These are phyloP conservation scores for Bocquillonia castaneifolia DNA, from an alignment of 441 rosid species.

Conservation along the genomic window DNA sequence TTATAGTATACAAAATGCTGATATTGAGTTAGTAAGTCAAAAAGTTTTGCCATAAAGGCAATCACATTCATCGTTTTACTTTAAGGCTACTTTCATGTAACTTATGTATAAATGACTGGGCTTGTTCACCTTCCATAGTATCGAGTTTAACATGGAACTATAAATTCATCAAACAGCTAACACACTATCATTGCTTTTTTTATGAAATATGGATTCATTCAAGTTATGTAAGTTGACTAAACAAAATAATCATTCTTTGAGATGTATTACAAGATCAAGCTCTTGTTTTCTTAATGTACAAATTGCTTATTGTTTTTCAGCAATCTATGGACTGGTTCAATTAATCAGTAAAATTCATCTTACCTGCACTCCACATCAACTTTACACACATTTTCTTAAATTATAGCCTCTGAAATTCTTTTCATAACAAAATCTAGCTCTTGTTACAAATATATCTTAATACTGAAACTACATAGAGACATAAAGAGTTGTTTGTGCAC, in stretches of 20 bases:
- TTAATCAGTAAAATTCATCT: background rate
- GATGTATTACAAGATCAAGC: background rate
- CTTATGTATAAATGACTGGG: background rate
- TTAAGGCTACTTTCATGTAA: background rate
- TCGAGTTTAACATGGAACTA: background rate
- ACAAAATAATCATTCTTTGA: background rate
- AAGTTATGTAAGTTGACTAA: background rate
- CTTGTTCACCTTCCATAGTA: background rate
- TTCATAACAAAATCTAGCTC: background rate
- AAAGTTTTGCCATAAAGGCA: background rate
- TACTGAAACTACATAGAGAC: background rate
- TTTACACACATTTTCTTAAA: background rate
- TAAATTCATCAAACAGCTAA: constrained; percentile 3
- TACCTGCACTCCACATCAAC: background rate
- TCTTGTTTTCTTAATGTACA: background rate
- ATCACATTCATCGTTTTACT: background rate
- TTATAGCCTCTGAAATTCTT: background rate
- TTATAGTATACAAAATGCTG: no score
- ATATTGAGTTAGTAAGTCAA: no score
- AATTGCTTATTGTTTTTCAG: background rate
- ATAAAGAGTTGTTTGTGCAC: background rate
- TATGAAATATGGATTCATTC: background rate
- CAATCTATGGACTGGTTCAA: background rate
- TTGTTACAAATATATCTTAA: background rate
- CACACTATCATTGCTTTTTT: background rate